Percentiles rank a stretch among this genome's conserved stretches.
Conservation (phyloP, 371 early-diverging fungal species). For the Neoconidiobolus thromboides region DNA sequence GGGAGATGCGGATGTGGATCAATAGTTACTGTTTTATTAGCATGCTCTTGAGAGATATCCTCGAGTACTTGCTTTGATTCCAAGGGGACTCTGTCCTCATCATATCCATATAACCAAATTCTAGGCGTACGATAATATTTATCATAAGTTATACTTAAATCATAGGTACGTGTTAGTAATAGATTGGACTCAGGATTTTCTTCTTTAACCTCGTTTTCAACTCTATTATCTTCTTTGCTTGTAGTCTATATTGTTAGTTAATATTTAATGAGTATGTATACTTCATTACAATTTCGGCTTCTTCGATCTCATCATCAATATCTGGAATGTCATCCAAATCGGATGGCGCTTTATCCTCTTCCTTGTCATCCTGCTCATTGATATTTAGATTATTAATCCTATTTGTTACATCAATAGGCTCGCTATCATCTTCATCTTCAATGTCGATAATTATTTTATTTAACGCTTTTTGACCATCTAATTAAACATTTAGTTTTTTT, state of each 20-base stretch:
- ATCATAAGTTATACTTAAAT: constrained; percentile 94
- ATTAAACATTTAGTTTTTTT: not conserved
- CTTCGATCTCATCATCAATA: constrained; percentile 73
- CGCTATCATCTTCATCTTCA: constrained; percentile 33
- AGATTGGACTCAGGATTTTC: constrained; percentile 29
- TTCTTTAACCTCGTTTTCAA: constrained; percentile 14
- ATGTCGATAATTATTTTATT: constrained; percentile 48
- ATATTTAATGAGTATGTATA: constrained; percentile 3
- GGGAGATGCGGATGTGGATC: constrained; percentile 84
- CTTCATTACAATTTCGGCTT: constrained; percentile 53
- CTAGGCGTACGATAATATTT: constrained; percentile 96
- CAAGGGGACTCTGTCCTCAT: constrained; percentile 75
- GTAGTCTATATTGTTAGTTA: no score
- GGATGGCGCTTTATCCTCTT: constrained; percentile 26
- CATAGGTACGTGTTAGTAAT: constrained; percentile 84
- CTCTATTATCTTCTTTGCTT: not conserved
- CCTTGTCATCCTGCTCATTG: constrained; percentile 31
- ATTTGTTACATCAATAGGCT: constrained; percentile 11
- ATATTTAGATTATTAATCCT: constrained; percentile 15
- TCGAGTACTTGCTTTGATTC: constrained; percentile 75
- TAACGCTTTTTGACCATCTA: constrained; percentile 15
- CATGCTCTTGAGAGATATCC: constrained; percentile 93
- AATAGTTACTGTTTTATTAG: constrained; percentile 93
- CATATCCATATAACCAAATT: constrained; percentile 92
- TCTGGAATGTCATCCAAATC: no score